Base-by-base conservation (phyloP, 805 yeast species). In the Barnettozyma botsteinii region DNA sequence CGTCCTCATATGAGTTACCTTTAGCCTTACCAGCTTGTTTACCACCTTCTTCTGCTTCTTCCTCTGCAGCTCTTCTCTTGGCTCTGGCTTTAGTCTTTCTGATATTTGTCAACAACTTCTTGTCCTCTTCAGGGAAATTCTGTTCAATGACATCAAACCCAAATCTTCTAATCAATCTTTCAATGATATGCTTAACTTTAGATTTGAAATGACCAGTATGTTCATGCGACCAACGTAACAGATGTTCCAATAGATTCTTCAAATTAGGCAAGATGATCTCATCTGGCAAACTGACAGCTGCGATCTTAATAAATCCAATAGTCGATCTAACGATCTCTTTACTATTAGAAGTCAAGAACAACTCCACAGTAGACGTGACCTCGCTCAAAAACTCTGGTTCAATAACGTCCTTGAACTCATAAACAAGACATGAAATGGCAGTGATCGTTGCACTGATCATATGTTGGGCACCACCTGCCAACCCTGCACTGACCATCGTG, bases 381-480 rank as follows among this genome's bases (percentile, higher is more conserved):
- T 93, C 98, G 47, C 75, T 57, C 31, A 87, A 65, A 37, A 80
- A 67, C 12, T 77, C 81, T 20, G 66, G 52, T 11, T 79, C 75
- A 46, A 93, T 69, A 27, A 69, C 66, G 39, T 75, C 75, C 52
- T 81, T 81, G 65, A 85, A 94, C 63, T 93, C 97, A 62, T 79
- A 91, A 29, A 93, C 71, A 33, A 91, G 66, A 56, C 96, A 81
- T 33, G 95, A 81, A 40, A 91, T 68, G 0, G 96, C 94, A 7
- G 96, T 88, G 52, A 93, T 79, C 3, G 91, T 79, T n/a, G 98
- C 97, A 55, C 96, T 85, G 24, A 93, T 85, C 96, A 91, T 91
- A 65, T 91, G 95, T 26, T 94, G 91, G 23, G 93, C 75, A 49
- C 84, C 81, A 42, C 96, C 96, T 27, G 93, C 96, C 50, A 94